Evolutionary conservation across 441 rosid species (phyloP).

Genomic region (Erodium texanum): DNA sequence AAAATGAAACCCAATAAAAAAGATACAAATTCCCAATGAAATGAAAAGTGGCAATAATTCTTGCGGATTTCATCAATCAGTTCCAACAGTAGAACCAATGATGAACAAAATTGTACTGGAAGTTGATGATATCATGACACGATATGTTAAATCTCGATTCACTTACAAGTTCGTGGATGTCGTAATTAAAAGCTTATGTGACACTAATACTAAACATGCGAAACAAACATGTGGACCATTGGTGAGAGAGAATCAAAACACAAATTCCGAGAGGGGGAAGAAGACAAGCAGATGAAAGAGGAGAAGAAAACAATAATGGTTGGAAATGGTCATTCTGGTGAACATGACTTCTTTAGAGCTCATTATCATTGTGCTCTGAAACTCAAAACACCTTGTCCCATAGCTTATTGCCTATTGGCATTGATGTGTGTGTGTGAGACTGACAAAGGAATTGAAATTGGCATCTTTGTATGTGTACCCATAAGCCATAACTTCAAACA

Average conservation of each 20-base stretch:
- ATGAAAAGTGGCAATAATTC: too few species aligned
- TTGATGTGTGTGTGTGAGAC: neutral
- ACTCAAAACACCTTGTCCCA: neutral
- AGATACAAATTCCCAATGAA: too few species aligned
- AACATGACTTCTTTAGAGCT: conserved; percentile 30
- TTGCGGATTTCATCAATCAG: too few species aligned
- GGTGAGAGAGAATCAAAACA: conserved; percentile 12
- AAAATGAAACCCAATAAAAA: too few species aligned
- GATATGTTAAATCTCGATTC: too few species aligned
- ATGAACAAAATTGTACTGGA: neutral
- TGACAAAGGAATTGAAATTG: neutral
- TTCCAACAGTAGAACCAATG: too few species aligned
- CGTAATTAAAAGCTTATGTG: too few species aligned
- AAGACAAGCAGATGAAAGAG: conserved; percentile 21
- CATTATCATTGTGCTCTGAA: neutral
- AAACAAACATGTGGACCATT: too few species aligned
- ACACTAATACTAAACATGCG: too few species aligned
- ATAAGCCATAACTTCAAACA: too few species aligned
- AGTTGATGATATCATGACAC: neutral
- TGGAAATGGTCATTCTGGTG: conserved; percentile 54
- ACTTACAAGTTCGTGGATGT: too few species aligned
- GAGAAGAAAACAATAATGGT: conserved; percentile 41
- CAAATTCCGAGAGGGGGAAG: conserved; percentile 46
- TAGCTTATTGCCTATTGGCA: neutral
- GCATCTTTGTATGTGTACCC: too few species aligned